These are phyloP conservation scores for Prinsepia uniflora DNA, from an alignment of 306 rosid genomes.

Conservation along the genomic window DNA sequence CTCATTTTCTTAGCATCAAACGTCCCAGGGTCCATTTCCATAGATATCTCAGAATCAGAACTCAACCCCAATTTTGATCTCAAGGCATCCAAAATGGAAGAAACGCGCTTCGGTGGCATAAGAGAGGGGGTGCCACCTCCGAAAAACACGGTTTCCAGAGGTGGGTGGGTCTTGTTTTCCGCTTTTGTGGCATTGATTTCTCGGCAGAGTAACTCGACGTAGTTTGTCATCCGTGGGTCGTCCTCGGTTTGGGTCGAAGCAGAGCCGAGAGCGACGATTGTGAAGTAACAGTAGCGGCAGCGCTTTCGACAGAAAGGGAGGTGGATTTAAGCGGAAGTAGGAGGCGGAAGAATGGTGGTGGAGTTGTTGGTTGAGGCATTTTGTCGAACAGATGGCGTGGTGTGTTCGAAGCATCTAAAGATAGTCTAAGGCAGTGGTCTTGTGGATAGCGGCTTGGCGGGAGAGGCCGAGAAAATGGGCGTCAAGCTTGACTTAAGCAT, in stretches of 20 bases:
- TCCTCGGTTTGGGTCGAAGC: conserved; percentile 41
- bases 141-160: conserved; percentile 76
- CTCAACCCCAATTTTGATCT: conserved; percentile 53
- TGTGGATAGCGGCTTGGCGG: conserved; percentile 37
- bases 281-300: conserved; percentile 94
- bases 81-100: conserved; percentile 50
- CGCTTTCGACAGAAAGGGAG: conserved; percentile 96
- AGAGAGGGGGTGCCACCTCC: conserved; percentile 95
- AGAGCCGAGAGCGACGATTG: conserved; percentile 86
- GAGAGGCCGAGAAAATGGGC: conserved; percentile 47
- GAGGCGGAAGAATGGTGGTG: conserved; percentile 14
- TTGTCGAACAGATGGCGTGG: conserved; percentile 58
- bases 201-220: conserved; percentile 57
- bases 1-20: conserved; percentile 63
- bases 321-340: conserved; percentile 86
- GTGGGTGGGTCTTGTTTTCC: conserved; percentile 22
- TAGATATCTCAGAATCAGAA: conserved; percentile 62
- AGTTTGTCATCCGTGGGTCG: conserved; percentile 71
- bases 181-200: conserved; percentile 67
- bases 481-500: conserved; percentile 56
- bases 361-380: conserved; percentile 41
- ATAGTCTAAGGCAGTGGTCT: neutral
- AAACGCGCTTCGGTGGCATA: conserved; percentile 71
- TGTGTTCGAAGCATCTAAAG: conserved; percentile 25
- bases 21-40: conserved; percentile 98